phyloP scores from a whole-genome alignment of 805 yeast genomes.

The Zygotorulaspora sp. region DNA sequence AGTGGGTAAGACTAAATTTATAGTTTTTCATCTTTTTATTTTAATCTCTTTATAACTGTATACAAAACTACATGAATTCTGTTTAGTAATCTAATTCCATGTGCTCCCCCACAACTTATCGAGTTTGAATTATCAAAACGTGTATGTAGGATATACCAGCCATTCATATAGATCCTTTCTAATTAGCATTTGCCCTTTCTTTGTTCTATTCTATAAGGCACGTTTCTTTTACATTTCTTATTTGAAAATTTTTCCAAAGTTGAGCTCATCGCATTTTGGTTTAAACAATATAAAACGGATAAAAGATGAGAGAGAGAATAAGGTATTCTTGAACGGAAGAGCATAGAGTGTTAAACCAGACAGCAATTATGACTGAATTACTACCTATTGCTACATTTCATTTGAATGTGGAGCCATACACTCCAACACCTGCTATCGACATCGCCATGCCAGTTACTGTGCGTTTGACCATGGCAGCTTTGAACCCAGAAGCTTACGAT shows the following conservation, averaged over 20 bases:
- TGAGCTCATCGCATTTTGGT: slow-evolving; percentile 10
- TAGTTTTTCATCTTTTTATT: slow-evolving; percentile 5
- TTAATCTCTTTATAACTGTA: slow-evolving; percentile 15
- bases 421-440: slow-evolving; percentile 82
- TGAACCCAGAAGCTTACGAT: slow-evolving; percentile 77
- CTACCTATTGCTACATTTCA: slow-evolving; percentile 84
- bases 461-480: slow-evolving; percentile 89
- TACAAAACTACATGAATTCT: slow-evolving; percentile 15
- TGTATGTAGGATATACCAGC: too few relatives aligned
- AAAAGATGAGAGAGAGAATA: not conserved
- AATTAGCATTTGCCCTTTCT: not conserved
- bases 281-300: not conserved
- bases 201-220: not conserved
- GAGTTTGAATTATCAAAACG: too few relatives aligned
- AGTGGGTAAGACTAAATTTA: slow-evolving; percentile 2
- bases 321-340: too few relatives aligned
- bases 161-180: too few relatives aligned
- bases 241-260: slow-evolving; percentile 13
- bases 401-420: slow-evolving; percentile 79
- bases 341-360: not conserved
- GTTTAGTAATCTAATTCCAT: slow-evolving; percentile 8
- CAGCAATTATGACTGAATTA: slow-evolving; percentile 54
- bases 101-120: too few relatives aligned
- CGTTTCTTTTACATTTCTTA: slow-evolving; percentile 6
- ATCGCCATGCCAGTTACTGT: slow-evolving; percentile 85